Evolutionary conservation across 2,329 filamentous ascomycete genomes (phyloP).

Genomic region (Nannizziopsis arthrosporioides): DNA sequence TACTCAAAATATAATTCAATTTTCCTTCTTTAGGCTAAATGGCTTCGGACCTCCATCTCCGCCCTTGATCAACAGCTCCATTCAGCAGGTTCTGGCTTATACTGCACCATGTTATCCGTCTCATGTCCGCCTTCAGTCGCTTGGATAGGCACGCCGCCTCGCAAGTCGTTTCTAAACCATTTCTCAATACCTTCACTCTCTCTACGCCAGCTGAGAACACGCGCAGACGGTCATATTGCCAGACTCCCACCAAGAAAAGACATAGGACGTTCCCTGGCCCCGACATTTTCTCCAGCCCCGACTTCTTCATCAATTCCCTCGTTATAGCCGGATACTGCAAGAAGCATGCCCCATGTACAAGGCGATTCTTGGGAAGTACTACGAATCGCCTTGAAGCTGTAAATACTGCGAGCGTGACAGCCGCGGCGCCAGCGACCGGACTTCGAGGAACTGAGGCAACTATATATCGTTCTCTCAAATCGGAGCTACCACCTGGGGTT

Average conservation of each 20-base stretch:
- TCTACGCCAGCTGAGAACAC: not conserved
- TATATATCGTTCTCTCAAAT: slow-evolving; percentile 4
- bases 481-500: not conserved
- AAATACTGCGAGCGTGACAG: slow-evolving; percentile 13
- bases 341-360: slow-evolving; percentile 33
- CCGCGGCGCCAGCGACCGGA: slow-evolving; percentile 14
- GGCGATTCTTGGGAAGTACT: slow-evolving; percentile 23
- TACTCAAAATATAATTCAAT: not conserved
- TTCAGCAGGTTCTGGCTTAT: slow-evolving; percentile 15
- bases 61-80: not conserved
- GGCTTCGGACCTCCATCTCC: not conserved
- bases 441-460: not conserved
- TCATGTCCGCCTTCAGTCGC: slow-evolving; percentile 52
- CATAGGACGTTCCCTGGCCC: slow-evolving; percentile 20
- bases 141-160: slow-evolving; percentile 41
- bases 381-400: slow-evolving; percentile 5
- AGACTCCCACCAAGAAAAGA: slow-evolving; percentile 20
- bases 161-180: slow-evolving; percentile 36
- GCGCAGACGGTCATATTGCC: not conserved
- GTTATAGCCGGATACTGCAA: slow-evolving; percentile 42
- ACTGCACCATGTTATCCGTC: slow-evolving; percentile 49
- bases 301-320: slow-evolving; percentile 44
- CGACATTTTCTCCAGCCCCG: slow-evolving; percentile 29
- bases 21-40: not conserved
- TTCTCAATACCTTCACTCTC: slow-evolving; percentile 16